Conservation (phyloP, 73 alveolate genomes). For the Stentor roeselii region DNA sequence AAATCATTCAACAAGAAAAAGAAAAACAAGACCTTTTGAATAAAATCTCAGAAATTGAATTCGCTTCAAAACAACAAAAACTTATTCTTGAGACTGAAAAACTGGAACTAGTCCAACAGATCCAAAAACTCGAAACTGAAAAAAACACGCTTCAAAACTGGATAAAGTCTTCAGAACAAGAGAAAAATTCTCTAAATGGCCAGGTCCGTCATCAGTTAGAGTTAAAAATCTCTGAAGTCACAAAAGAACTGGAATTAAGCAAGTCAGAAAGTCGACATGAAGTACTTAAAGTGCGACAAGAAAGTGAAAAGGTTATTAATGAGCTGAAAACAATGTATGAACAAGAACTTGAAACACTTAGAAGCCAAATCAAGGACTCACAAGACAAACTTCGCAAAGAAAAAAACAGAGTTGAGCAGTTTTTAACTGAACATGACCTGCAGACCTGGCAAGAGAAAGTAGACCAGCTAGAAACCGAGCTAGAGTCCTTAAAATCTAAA, state of each 20-base stretch:
- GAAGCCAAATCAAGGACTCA: neutral
- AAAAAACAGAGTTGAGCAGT: neutral
- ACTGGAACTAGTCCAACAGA: neutral
- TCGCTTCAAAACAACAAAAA: neutral
- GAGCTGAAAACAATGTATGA: neutral
- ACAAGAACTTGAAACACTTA: neutral
- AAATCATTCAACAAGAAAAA: neutral
- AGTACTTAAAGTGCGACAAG: neutral
- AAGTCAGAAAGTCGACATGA: neutral
- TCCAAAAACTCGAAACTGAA: slow-evolving; percentile 16
- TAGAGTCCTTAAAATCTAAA: neutral
- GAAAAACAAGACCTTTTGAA: neutral
- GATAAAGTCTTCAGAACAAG: neutral
- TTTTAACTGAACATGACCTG: neutral
- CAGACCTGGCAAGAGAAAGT: neutral
- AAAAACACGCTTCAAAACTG: neutral
- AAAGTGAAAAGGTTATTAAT: neutral
- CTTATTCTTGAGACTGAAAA: slow-evolving; percentile 1
- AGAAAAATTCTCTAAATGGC: neutral
- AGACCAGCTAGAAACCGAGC: neutral
- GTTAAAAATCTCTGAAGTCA: neutral
- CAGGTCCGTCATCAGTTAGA: neutral
- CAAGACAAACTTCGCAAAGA: slow-evolving; percentile 1
- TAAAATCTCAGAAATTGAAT: neutral
- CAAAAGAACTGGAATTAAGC: neutral